Evolutionary conservation across 1,139 yeast genomes (phyloP), one percentile per base, ranked within the genome.

Genomic region (Eremothecium gossypii): DNA sequence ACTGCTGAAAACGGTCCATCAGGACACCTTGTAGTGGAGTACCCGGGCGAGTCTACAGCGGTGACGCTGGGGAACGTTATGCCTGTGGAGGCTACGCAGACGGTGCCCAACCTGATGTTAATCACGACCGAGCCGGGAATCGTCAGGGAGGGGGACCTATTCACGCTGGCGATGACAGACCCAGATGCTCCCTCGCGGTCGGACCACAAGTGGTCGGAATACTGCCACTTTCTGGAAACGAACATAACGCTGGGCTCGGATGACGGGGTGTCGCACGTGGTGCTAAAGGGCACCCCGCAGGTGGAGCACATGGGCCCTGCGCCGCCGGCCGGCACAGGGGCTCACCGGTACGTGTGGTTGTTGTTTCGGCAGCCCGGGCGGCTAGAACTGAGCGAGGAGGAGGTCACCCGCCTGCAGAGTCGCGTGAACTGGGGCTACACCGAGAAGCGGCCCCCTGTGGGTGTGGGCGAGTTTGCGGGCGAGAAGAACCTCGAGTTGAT

Each of bases 151-250:
- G 54, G 27, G 10, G 33, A 55, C 31, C 41, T 50, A 14, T 85
- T 82, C 64, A 78, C 91, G 3, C 66, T 87, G 50, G 83, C 83
- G 2, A 54, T 87, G 52, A 87, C 96, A 3, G 96, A 87, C 61
- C 96, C 96, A 1, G 96, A 87, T 67, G 96, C 96, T 7, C 96
- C 96, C 12, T 76, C 89, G 3, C 73, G 77, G 50, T 70, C 73
- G 1, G 96, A 87, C 60, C 77, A 82, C 54, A 83, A 79, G 58
- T 86, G 94, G 94, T 80, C 93, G 8, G 95, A 87, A 63, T 86
- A 70, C 61, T 79, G 83, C 43, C 96, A 87, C 65, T 85, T 77
- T 72, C 67, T 87, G 33, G 73, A 75, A 29, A 66, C 83, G 6
- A 86, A 83, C 50, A 73, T 87, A 59, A 65, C 69, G 46, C 42